Base-by-base conservation (phyloP, 345 rosid genomes). In the Camelina hispida region DNA sequence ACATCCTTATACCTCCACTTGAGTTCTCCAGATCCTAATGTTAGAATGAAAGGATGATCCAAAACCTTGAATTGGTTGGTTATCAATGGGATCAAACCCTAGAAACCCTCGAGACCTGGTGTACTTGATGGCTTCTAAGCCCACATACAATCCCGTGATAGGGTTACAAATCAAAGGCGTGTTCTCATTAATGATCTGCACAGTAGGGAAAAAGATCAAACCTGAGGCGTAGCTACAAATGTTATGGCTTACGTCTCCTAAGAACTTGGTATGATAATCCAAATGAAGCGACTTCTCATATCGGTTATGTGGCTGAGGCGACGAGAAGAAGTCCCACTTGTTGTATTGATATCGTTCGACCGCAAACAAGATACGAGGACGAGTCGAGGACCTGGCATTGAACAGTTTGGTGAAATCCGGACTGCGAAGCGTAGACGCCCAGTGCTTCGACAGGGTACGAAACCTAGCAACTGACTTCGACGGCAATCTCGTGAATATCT, bases 391-490 rank as follows among this genome's bases (percentile, higher is more conserved):
- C 2, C 15, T 32, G 14, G 1, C 16, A 9, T n/a, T 8, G 23
- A 58, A 58, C 14, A 34, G 20, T 14, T 58, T 10, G 22, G 43
- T 16, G 62, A 58, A 58, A 0, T 58, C 62, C 20, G 23, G 23
- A 58, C 62, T 58, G 43, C 14, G 14, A 58, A 58, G 43, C 23
- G 4, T 34, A 17, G 43, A 58, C 4, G 22, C 22, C 62, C 62
- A 34, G 0, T 34, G 23, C 43, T 58, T 58, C 0, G 62, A 58
- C 1, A 58, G 23, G 0, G 62, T 58, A 58, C 62, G 43, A 16
- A 34, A 58, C 43, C 43, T 58, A 58, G 43, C 62, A 0, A 34
- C 62, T 9, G 62, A 58, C 9, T 34, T 58, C 63, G 63, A 20
- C 9, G 63, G 63, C 25, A 58, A 58, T 34, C 43, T 58, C 23